These are phyloP conservation scores for baker's yeast (Saccharomyces cerevisiae) DNA, from an alignment of 805 yeast species.

Conservation along the genomic window DNA sequence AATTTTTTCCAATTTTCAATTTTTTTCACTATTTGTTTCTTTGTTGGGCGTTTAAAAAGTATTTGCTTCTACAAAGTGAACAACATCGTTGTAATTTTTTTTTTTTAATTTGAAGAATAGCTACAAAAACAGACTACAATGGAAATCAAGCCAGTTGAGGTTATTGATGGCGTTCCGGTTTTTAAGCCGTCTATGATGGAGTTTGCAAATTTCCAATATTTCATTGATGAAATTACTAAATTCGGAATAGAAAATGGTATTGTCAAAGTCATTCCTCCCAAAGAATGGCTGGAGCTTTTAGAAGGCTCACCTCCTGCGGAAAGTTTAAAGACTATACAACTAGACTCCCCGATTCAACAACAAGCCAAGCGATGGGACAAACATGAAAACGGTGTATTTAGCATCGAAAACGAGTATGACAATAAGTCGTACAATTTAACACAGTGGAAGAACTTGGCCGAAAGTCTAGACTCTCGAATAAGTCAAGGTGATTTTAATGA, in stretches of 20 bases:
- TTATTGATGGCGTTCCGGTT: slow-evolving; percentile 47
- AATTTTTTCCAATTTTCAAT: neutral
- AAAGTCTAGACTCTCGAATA: neutral
- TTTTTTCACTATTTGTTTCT: neutral
- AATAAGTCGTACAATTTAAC: slow-evolving; percentile 51
- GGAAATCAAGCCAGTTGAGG: slow-evolving; percentile 30
- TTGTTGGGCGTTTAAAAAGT: neutral
- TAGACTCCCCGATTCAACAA: slow-evolving; percentile 64
- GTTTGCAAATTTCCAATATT: slow-evolving; percentile 59
- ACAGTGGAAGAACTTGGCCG: slow-evolving; percentile 64
- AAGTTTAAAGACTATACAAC: slow-evolving; percentile 41
- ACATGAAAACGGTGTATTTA: slow-evolving; percentile 43
- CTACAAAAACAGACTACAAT: neutral
- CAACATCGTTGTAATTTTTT: neutral
- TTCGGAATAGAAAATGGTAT: slow-evolving; percentile 76
- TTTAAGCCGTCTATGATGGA: slow-evolving; percentile 51
- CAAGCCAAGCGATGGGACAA: slow-evolving; percentile 48
- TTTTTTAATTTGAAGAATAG: neutral
- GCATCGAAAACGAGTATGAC: slow-evolving; percentile 65
- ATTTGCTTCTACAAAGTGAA: neutral
- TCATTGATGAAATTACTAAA: slow-evolving; percentile 51
- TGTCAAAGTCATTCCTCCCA: slow-evolving; percentile 73
- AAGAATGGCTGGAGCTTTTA: slow-evolving; percentile 51
- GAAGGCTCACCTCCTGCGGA: slow-evolving; percentile 33
- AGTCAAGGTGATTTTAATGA: neutral